phyloP scores from a whole-genome alignment of 768 basidiomycete genomes.

The Xerocomellus dryophilus region DNA sequence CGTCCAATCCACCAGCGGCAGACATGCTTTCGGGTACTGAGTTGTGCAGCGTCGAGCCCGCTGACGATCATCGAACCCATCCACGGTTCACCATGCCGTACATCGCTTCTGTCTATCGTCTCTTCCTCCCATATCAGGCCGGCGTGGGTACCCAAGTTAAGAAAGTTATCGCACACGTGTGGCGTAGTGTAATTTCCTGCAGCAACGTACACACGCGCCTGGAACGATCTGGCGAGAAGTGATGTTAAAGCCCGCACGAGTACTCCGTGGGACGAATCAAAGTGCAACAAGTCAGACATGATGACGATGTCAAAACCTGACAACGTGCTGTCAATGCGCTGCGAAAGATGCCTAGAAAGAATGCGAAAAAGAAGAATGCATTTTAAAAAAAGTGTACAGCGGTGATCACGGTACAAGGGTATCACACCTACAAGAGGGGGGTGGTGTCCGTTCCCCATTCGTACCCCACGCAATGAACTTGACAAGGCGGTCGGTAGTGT shows the following conservation, averaged over 20 bases:
- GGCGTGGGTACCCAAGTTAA: slow-evolving; percentile 35
- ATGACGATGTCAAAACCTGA: slow-evolving; percentile 56
- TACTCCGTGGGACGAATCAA: slow-evolving; percentile 55
- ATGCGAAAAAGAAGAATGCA: neutral
- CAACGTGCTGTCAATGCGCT: slow-evolving; percentile 12
- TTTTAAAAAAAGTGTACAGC: neutral
- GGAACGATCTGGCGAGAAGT: slow-evolving; percentile 43
- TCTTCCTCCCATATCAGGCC: slow-evolving; percentile 52
- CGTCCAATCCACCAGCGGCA: slow-evolving; percentile 65
- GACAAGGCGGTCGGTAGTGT: slow-evolving; percentile 37
- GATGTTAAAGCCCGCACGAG: slow-evolving; percentile 49
- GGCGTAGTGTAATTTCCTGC: slow-evolving; percentile 61
- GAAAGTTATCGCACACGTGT: slow-evolving; percentile 52
- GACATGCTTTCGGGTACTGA: slow-evolving; percentile 52
- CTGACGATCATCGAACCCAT: slow-evolving; percentile 44
- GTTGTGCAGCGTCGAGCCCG: slow-evolving; percentile 44
- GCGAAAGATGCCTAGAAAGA: slow-evolving; percentile 15
- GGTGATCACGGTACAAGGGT: neutral
- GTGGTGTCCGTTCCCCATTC: slow-evolving; percentile 60
- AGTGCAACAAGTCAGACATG: slow-evolving; percentile 72
- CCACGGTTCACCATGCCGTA: slow-evolving; percentile 39
- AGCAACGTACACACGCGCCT: slow-evolving; percentile 54
- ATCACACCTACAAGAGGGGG: slow-evolving; percentile 45
- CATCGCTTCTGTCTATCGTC: slow-evolving; percentile 6
- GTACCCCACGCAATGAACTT: slow-evolving; percentile 48